Percentiles rank a stretch among this genome's conserved stretches.
Conservation (phyloP, 2,329 filamentous ascomycete genomes). For the Colletotrichum chlorophyti region DNA sequence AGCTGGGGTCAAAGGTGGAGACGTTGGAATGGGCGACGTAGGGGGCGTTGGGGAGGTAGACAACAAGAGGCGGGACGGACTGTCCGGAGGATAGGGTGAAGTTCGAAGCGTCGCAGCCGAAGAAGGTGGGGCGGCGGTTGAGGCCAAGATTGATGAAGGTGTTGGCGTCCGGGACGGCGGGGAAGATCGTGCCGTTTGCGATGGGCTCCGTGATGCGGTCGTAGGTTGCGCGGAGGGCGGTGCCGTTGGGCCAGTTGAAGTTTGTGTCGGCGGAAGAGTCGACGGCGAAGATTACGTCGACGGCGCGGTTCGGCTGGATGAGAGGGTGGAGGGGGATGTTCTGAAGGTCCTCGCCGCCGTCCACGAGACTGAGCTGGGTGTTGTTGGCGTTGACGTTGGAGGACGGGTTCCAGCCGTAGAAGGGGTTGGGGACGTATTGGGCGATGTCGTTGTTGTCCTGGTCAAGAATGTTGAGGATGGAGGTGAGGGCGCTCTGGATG, state of each 20-base stretch:
- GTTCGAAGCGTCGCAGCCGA: conserved; percentile 62
- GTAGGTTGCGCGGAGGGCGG: conserved; percentile 64
- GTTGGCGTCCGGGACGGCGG: conserved; percentile 59
- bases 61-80: conserved; percentile 71
- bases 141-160: conserved; percentile 65
- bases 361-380: conserved; percentile 73
- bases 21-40: conserved; percentile 81
- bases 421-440: conserved; percentile 69
- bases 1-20: conserved; percentile 75
- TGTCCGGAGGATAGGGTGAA: conserved; percentile 55
- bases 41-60: conserved; percentile 88
- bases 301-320: conserved; percentile 57
- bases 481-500: conserved; percentile 51
- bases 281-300: conserved; percentile 70
- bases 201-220: conserved; percentile 55
- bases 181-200: conserved; percentile 63
- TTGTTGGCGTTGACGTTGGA: conserved; percentile 50
- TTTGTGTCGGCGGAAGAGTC: conserved; percentile 69
- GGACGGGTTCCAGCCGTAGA: conserved; percentile 52
- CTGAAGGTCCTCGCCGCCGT: conserved; percentile 80
- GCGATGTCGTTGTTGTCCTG: conserved; percentile 76
- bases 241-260: conserved; percentile 66
- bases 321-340: conserved; percentile 80
- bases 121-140: conserved; percentile 67
- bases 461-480: conserved; percentile 63